phyloP scores from a whole-genome alignment of 352 stramenopile genomes.

The Globisporangium alternatum region DNA sequence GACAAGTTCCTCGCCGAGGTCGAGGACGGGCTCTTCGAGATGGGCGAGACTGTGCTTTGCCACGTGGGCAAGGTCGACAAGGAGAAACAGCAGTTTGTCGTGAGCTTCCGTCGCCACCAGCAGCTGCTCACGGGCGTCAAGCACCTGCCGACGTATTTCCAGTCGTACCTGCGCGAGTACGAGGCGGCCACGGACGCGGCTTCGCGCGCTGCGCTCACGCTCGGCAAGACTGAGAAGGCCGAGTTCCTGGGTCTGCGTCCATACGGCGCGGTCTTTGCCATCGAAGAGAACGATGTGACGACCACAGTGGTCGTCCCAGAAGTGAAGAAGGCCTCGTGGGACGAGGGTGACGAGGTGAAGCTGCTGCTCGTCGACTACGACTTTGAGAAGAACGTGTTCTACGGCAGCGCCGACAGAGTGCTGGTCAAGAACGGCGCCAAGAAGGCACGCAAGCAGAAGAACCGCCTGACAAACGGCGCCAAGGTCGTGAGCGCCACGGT shows the following conservation, averaged over 20 bases:
- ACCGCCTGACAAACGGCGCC: slow-evolving; percentile 36
- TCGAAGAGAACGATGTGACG: slow-evolving; percentile 59
- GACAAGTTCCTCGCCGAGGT: slow-evolving; percentile 72
- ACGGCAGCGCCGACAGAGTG: slow-evolving; percentile 36
- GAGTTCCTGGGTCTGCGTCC: slow-evolving; percentile 81
- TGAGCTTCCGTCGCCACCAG: slow-evolving; percentile 58
- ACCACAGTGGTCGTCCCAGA: slow-evolving; percentile 70
- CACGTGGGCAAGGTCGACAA: slow-evolving; percentile 71
- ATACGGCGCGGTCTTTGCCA: slow-evolving; percentile 85
- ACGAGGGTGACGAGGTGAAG: slow-evolving; percentile 69
- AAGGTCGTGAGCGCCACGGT: slow-evolving; percentile 50
- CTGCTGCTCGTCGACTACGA: slow-evolving; percentile 83
- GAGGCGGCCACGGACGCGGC: slow-evolving; percentile 5
- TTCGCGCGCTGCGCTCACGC: slow-evolving; percentile 24
- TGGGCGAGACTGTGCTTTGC: slow-evolving; percentile 84
- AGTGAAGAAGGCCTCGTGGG: slow-evolving; percentile 34
- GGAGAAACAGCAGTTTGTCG: slow-evolving; percentile 77
- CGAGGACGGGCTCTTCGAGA: slow-evolving; percentile 77
- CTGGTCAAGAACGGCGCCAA: slow-evolving; percentile 63
- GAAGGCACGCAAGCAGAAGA: slow-evolving; percentile 65
- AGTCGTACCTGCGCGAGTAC: slow-evolving; percentile 53
- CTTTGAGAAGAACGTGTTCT: slow-evolving; percentile 84
- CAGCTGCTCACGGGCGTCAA: slow-evolving; percentile 35
- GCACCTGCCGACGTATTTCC: slow-evolving; percentile 41
- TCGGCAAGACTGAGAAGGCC: slow-evolving; percentile 78